Percentiles rank a stretch among this genome's conserved stretches.
These are phyloP conservation scores for Selenicereus undatus DNA, from an alignment of 148 eudicot species.

Conservation along the genomic window DNA sequence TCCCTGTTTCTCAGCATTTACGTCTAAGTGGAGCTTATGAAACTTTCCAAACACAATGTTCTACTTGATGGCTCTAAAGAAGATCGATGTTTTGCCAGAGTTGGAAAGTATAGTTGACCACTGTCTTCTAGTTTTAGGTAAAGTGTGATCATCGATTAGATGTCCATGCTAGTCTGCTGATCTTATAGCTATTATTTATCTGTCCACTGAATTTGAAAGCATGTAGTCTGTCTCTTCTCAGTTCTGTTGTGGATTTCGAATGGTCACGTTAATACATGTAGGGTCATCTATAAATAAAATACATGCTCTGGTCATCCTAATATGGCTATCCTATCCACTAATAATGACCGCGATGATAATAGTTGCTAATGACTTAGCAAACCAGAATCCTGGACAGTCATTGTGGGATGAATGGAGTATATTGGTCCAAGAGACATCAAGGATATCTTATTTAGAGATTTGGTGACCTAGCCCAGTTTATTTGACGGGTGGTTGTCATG, in stretches of 20 bases:
- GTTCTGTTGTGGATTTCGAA: not conserved
- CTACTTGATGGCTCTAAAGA: not conserved
- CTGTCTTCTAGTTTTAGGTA: not conserved
- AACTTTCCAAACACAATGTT: not conserved
- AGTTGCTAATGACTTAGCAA: not conserved
- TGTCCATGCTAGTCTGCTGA: not conserved
- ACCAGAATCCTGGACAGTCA: not conserved
- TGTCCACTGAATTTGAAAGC: not conserved
- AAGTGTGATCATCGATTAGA: not conserved
- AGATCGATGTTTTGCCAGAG: not conserved
- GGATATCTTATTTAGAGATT: not conserved
- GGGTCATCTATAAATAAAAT: not conserved
- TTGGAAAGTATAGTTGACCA: not conserved
- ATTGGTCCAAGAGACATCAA: not conserved
- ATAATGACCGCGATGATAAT: not conserved
- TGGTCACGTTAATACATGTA: not conserved
- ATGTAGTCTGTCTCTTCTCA: not conserved
- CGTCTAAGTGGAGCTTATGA: not conserved
- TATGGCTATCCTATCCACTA: not conserved
- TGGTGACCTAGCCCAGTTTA: not conserved
- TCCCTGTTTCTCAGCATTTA: not conserved
- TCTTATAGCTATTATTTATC: not conserved
- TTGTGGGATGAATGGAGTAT: not conserved
- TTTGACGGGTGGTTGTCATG: not conserved
- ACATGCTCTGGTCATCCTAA: conserved; percentile 4